Conservation (phyloP, 371 early-diverging fungal species). For the Mortierella sp. region DNA sequence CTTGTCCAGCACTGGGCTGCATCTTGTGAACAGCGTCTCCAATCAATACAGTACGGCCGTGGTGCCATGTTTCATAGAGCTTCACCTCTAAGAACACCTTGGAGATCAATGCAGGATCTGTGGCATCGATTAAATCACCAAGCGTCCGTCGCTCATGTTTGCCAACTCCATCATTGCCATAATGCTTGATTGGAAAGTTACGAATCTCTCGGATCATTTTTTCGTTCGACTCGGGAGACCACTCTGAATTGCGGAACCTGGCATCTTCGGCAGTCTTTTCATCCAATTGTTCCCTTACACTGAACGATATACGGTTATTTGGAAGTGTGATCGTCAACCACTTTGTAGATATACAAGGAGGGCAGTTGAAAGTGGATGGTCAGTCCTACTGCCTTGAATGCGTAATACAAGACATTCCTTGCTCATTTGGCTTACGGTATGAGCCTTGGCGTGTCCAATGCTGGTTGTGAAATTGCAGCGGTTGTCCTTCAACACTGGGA, state of each 20-base stretch:
- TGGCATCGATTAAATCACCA: conserved; percentile 28
- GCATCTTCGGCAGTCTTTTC: background rate
- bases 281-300: conserved; percentile 1
- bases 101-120: conserved; percentile 17
- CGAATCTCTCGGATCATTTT: conserved; percentile 16
- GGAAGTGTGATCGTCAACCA: conserved; percentile 8
- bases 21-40: conserved; percentile 33
- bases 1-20: conserved; percentile 30
- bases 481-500: background rate
- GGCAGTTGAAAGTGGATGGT: background rate
- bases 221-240: conserved; percentile 18
- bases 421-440: conserved; percentile 1
- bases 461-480: background rate
- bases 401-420: too few relatives aligned
- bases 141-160: background rate
- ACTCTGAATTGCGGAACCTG: conserved; percentile 15
- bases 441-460: background rate
- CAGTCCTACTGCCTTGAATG: too few relatives aligned
- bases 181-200: conserved; percentile 6
- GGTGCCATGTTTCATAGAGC: conserved; percentile 6
- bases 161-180: background rate
- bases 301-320: conserved; percentile 6
- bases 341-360: background rate
- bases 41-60: conserved; percentile 32
- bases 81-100: conserved; percentile 44